Base-by-base conservation (phyloP, 2,329 filamentous ascomycete species). In the Lasiodiplodia gonubiensis region DNA sequence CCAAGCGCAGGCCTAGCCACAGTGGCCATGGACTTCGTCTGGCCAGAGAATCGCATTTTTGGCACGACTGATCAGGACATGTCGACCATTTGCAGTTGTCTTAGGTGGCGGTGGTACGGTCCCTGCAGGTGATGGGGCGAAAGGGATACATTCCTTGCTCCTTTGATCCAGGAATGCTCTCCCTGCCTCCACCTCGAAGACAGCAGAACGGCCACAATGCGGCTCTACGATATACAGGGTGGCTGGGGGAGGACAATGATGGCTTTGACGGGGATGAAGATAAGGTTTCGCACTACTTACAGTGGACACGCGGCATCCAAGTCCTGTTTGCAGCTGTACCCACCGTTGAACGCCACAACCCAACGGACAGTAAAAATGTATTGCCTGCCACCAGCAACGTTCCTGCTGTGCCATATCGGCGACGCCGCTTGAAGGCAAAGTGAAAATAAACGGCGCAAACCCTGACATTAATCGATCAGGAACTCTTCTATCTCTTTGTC, bases 401-500 rank as follows among this genome's bases (percentile, higher is more conserved):
- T 63, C 59, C 59, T 63, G 42, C 16, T 25, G 46, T 30, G 11
- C 18, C 42, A 52, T 46, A 63, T 48, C n/a, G 18, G 18, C 7
- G 10, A 61, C 42, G 57, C 57, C 57, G 49, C 57, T 27, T 49
- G 18, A 14, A 63, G 51, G 59, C 42, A 51, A 37, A 46, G 42
- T 46, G 25, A 63, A 49, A n/a, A 37, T 8, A 51, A 33, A 18
- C 30, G 25, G 37, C 46, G 30, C 27, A 12, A 3, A 35, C 14
- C 6, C 18, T 16, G 12, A 18, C 14, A 7, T 66, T n/a, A 66
- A 30, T 66, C 64, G 72, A 86, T 84, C 76, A 93, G 78, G 73
- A 90, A 88, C 78, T 93, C 89, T 75, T 88, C 86, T 72, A 94
- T 90, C 76, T 93, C 90, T 80, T 91, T 90, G 77, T 92, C 90